Conservation (phyloP, 2,329 filamentous ascomycete genomes). For the Setomelanomma holmii region DNA sequence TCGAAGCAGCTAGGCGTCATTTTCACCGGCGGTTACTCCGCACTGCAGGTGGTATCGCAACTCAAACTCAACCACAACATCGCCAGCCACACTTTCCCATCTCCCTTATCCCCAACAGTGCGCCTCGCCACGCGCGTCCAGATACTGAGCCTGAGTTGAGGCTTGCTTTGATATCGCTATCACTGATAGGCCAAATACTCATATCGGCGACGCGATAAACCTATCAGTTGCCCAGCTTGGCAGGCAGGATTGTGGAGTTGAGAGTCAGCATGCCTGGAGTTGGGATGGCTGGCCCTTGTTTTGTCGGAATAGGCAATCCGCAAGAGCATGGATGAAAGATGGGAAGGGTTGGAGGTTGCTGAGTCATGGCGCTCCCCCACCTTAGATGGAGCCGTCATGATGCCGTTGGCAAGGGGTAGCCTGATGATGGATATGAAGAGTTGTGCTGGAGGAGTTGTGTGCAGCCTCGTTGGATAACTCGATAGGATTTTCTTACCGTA, state of each 20-base stretch:
- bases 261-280: not conserved
- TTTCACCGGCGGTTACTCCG: no score
- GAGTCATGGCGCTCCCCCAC: constrained; percentile 2
- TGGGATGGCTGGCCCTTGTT: not conserved
- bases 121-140: no score
- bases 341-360: not conserved
- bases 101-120: no score
- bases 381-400: not conserved
- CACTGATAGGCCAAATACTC: not conserved
- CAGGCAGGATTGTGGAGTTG: not conserved
- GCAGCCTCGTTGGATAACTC: not conserved
- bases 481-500: no score
- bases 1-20: no score
- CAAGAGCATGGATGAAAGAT: not conserved
- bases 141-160: no score
- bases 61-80: no score
- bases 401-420: not conserved
- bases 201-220: not conserved
- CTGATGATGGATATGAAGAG: no score
- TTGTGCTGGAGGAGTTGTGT: not conserved
- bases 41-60: no score
- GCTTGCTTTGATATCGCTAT: not conserved
- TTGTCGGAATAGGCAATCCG: not conserved
- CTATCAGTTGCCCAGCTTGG: not conserved
- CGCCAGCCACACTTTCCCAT: no score